phyloP scores from a whole-genome alignment of 2,329 filamentous ascomycete genomes.

The Echinosphaeria canescens region DNA sequence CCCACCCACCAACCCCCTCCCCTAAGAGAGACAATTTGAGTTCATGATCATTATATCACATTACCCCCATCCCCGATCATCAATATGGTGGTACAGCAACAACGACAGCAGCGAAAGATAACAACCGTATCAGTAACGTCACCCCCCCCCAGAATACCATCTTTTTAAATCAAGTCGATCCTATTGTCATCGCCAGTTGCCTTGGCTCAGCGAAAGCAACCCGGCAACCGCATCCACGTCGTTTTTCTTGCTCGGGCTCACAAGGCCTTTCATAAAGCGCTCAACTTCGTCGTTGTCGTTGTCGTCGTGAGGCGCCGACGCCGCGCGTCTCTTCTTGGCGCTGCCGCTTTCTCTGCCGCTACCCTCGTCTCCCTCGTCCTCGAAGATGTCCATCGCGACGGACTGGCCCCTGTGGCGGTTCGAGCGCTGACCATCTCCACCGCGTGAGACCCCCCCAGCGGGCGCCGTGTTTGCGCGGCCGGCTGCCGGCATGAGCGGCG shows the following conservation, averaged over 20 bases:
- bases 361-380: constrained; percentile 25
- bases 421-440: constrained; percentile 6
- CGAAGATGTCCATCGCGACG: constrained; percentile 27
- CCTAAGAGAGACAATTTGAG: no score
- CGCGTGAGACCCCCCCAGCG: constrained; percentile 8
- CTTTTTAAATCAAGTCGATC: no score
- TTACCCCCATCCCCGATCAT: no score
- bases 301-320: constrained; percentile 4
- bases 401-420: no score
- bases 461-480: constrained; percentile 18
- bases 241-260: constrained; percentile 49
- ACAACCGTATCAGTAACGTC: no score
- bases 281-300: constrained; percentile 38
- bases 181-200: constrained; percentile 69
- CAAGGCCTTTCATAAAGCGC: constrained; percentile 46
- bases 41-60: no score
- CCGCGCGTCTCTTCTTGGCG: no score
- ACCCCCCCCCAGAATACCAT: no score
- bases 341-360: no score
- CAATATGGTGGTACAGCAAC: no score
- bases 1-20: no score
- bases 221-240: constrained; percentile 82
- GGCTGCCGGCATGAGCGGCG: constrained; percentile 13
- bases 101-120: no score
- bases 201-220: constrained; percentile 73